phyloP scores from a whole-genome alignment of 768 basidiomycete genomes.

The Tylopilus felleus region DNA sequence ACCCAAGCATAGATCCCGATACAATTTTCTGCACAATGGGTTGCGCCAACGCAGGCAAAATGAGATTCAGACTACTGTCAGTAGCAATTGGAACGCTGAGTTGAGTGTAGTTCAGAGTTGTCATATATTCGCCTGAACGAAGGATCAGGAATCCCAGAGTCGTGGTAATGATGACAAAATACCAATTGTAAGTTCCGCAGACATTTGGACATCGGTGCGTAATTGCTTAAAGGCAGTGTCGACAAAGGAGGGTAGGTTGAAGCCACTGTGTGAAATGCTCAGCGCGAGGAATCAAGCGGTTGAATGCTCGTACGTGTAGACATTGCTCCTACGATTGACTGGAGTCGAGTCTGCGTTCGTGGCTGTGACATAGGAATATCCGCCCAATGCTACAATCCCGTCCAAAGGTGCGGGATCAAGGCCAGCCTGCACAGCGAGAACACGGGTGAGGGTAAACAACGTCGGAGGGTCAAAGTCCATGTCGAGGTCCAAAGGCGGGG shows the following conservation, averaged over 20 bases:
- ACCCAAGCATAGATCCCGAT: constrained; percentile 54
- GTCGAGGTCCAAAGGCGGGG: constrained; percentile 55
- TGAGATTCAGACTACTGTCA: constrained; percentile 56
- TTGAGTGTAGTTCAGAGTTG: constrained; percentile 62
- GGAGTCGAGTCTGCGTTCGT: constrained; percentile 34
- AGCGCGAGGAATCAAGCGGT: not conserved
- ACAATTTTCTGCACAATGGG: constrained; percentile 77
- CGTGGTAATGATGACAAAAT: not conserved
- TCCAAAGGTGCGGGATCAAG: constrained; percentile 60
- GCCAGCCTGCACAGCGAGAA: constrained; percentile 61
- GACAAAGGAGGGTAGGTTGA: constrained; percentile 60
- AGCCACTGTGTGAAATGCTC: constrained; percentile 40
- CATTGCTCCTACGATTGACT: constrained; percentile 39
- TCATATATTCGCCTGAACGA: constrained; percentile 56
- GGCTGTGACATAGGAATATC: constrained; percentile 49
- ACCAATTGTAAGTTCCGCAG: constrained; percentile 58
- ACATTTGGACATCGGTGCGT: constrained; percentile 56
- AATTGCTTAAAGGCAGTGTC: constrained; percentile 65
- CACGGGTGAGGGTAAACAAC: constrained; percentile 71
- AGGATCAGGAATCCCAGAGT: constrained; percentile 1
- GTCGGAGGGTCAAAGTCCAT: constrained; percentile 67
- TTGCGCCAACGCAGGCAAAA: constrained; percentile 65
- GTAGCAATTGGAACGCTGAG: constrained; percentile 52
- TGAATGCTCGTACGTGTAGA: constrained; percentile 47
- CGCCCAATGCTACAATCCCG: constrained; percentile 62